These are phyloP conservation scores for Leccinum huronense DNA, from an alignment of 1,284 basidiomycete species.

Conservation along the genomic window DNA sequence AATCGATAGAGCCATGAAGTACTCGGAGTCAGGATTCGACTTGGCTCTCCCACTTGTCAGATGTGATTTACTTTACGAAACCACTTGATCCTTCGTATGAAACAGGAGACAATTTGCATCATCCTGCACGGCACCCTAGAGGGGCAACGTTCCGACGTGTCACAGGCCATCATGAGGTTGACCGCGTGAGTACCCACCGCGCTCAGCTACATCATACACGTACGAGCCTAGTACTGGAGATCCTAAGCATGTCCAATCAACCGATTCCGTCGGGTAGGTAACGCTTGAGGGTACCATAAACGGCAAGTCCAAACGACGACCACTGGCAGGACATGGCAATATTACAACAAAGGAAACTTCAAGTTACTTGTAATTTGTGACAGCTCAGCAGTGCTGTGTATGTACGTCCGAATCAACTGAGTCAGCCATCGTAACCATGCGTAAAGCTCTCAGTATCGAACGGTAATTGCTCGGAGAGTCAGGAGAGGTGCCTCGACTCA, in stretches of 20 bases:
- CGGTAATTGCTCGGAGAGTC: constrained; percentile 3
- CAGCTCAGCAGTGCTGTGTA: constrained; percentile 6
- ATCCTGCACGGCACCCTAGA: not conserved
- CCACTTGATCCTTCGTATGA: constrained; percentile 5
- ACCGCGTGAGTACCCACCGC: too few relatives aligned
- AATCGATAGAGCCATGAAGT: too few relatives aligned
- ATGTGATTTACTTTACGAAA: not conserved
- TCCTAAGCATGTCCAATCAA: too few relatives aligned
- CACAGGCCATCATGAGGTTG: too few relatives aligned
- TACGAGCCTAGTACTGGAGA: too few relatives aligned
- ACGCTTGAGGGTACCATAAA: not conserved
- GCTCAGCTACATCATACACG: too few relatives aligned
- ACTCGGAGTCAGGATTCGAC: constrained; percentile 6
- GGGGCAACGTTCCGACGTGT: not conserved
- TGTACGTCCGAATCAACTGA: not conserved
- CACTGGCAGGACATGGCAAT: not conserved
- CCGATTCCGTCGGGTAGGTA: not conserved
- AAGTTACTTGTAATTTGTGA: constrained; percentile 1
- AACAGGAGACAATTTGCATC: constrained; percentile 2
- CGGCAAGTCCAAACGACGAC: not conserved
- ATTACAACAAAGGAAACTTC: not conserved
- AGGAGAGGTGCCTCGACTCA: not conserved
- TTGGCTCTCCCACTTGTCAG: not conserved
- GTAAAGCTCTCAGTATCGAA: constrained; percentile 2
- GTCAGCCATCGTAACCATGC: constrained; percentile 7